phyloP scores from a whole-genome alignment of 148 eudicot species.

The Cornus florida region DNA sequence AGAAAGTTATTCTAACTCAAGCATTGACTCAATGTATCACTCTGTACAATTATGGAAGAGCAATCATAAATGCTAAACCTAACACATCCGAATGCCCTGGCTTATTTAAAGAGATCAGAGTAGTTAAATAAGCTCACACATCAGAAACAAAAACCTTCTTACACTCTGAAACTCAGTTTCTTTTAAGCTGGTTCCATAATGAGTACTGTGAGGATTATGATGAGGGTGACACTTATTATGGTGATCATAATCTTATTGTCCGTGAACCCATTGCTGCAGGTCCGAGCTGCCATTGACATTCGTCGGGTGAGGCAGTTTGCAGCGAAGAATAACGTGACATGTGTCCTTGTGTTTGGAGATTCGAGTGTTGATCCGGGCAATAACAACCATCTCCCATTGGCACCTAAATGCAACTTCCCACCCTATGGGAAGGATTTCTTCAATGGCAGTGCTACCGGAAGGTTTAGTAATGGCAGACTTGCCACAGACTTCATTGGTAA shows the following conservation, averaged over 20 bases:
- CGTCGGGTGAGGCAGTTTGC: constrained; percentile 21
- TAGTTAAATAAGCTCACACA: background rate
- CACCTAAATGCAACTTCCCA: constrained; percentile 33
- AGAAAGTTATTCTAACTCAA: too few relatives aligned
- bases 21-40: too few relatives aligned
- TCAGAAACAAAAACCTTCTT: background rate
- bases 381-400: constrained; percentile 29
- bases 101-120: background rate
- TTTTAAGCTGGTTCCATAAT: background rate
- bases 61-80: background rate
- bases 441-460: constrained; percentile 37
- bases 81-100: background rate
- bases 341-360: constrained; percentile 70
- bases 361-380: constrained; percentile 82
- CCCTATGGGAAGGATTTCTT: constrained; percentile 53
- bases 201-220: background rate
- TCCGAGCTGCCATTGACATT: constrained; percentile 11
- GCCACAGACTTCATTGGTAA: constrained; percentile 56
- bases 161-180: background rate
- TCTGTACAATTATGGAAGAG: too few relatives aligned
- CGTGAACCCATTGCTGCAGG: too few relatives aligned
- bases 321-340: constrained; percentile 28
- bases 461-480: constrained; percentile 52
- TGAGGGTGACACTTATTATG: background rate
- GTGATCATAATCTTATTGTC: background rate